Evolutionary conservation across 2,329 filamentous ascomycete genomes (phyloP).

Genomic region (Calcarisporium arbuscula): DNA sequence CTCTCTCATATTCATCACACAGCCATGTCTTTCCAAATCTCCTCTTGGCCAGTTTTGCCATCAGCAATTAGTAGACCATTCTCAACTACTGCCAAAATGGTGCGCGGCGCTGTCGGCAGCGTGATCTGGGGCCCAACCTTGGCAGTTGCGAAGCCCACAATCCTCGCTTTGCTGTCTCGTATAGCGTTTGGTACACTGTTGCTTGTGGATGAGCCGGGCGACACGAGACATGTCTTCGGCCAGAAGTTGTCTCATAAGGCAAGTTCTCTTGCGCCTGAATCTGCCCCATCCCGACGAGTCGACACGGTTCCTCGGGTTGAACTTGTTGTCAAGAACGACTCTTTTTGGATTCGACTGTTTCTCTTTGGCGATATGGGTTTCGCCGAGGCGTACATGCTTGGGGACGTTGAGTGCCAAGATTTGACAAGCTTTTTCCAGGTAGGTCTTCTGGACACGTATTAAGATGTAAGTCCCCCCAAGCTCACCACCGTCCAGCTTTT

Average conservation of each 20-base stretch:
- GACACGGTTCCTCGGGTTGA: slow-evolving; percentile 38
- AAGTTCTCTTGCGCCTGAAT: slow-evolving; percentile 26
- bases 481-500: slow-evolving; percentile 46
- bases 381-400: slow-evolving; percentile 3
- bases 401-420: slow-evolving; percentile 45
- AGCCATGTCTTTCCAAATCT: slow-evolving; percentile 8
- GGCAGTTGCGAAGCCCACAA: slow-evolving; percentile 37
- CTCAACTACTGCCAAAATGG: slow-evolving; percentile 30
- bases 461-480: not conserved
- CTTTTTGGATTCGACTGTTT: slow-evolving; percentile 64
- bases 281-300: slow-evolving; percentile 26
- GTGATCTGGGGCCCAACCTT: slow-evolving; percentile 42
- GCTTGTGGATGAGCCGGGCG: slow-evolving; percentile 39
- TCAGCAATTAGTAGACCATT: slow-evolving; percentile 31
- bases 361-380: slow-evolving; percentile 59
- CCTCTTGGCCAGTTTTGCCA: slow-evolving; percentile 27
- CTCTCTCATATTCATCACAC: not conserved
- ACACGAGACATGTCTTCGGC: slow-evolving; percentile 36
- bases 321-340: slow-evolving; percentile 55
- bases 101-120: slow-evolving; percentile 36
- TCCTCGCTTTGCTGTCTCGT: slow-evolving; percentile 38
- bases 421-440: slow-evolving; percentile 64
- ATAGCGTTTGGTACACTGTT: slow-evolving; percentile 43
- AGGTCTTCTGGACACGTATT: slow-evolving; percentile 12
- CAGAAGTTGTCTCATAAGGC: slow-evolving; percentile 34